A percentile compares a stretch with the other conserved stretches of the same genome.
Conservation (phyloP, 352 stramenopile genomes). For the Pythium aristosporum region DNA sequence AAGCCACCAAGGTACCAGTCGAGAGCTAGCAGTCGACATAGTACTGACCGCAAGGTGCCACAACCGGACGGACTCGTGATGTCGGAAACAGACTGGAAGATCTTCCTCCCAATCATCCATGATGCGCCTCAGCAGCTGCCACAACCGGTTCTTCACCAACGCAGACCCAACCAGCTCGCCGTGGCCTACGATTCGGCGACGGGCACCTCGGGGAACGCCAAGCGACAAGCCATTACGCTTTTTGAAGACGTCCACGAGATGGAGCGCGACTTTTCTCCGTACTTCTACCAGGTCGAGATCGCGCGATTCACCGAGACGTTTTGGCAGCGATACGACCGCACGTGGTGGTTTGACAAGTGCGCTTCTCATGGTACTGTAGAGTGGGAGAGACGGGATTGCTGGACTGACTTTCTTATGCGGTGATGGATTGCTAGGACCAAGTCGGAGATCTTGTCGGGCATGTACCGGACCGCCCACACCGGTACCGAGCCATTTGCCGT, state of each 20-base stretch:
- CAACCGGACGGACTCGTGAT: conserved; percentile 15
- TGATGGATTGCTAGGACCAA: conserved; percentile 37
- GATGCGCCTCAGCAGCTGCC: conserved; percentile 14
- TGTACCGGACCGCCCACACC: conserved; percentile 59
- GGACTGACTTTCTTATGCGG: not conserved
- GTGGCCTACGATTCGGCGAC: conserved; percentile 18
- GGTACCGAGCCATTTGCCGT: conserved; percentile 40
- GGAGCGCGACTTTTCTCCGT: conserved; percentile 41
- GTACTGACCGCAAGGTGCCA: not conserved
- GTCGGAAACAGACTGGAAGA: conserved; percentile 22
- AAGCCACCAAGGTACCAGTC: conserved; percentile 21
- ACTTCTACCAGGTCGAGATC: conserved; percentile 67
- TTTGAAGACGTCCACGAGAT: conserved; percentile 37
- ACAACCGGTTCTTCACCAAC: conserved; percentile 24
- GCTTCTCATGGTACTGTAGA: conserved; percentile 2
- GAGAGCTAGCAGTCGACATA: not conserved
- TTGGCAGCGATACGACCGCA: conserved; percentile 72
- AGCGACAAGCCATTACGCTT: conserved; percentile 5
- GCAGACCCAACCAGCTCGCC: conserved; percentile 26
- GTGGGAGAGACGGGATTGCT: too few species aligned
- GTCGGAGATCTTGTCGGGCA: conserved; percentile 51
- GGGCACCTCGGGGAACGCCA: not conserved
- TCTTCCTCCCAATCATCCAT: conserved; percentile 32
- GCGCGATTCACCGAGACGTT: conserved; percentile 66
- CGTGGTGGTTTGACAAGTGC: conserved; percentile 82